Base-by-base conservation (phyloP, 257 asterid species). In the Cordia subcordata region DNA sequence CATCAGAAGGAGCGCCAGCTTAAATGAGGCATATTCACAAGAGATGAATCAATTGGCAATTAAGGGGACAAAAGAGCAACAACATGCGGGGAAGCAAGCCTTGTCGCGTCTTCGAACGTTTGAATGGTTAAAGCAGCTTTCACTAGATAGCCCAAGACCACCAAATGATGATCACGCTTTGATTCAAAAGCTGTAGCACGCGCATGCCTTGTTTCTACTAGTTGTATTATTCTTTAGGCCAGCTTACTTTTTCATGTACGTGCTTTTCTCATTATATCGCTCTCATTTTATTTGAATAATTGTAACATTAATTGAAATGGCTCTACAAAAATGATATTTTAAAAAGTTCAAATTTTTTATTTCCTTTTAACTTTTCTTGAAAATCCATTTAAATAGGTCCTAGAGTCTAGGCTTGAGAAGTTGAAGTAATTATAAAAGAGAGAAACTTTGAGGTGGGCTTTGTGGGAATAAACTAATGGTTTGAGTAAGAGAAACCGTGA, bases 91-190 rank as follows among this genome's bases (percentile, higher is more conserved):
- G 67, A 85, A 76, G 49, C 90, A 82, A 5, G 37, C 75, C 18
- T 3, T 72, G 77, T 91, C 96, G 45, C 92, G 80, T 63, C 79
- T 63, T 65, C 83, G 98, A 61, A 91, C 98, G 75, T 85, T 83
- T 67, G 95, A 91, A 66, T 91, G 98, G 98, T 32, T 91, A 63
- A 87, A 76, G 70, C 98, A 91, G 68, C 96, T 91, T 68, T 82
- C 96, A 12, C 70, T 90, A 10, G 94, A 87, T 0, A 8, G 54
- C 11, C 0, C 54, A 16, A n/a, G 23, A 15, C 9, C 1, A n/a
- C 5, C 20, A n/a, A 15, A 13, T n/a, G 10, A 17, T 49, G 13
- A n/a, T n/a, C n/a, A 17, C 3, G 54, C 27, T n/a, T 49, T 8
- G 8, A 17, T 17, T 49, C 23, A 8, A 17, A n/a, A 21, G 9